Conservation (phyloP, 2,329 filamentous ascomycete genomes). For the Nothophoma quercina region DNA sequence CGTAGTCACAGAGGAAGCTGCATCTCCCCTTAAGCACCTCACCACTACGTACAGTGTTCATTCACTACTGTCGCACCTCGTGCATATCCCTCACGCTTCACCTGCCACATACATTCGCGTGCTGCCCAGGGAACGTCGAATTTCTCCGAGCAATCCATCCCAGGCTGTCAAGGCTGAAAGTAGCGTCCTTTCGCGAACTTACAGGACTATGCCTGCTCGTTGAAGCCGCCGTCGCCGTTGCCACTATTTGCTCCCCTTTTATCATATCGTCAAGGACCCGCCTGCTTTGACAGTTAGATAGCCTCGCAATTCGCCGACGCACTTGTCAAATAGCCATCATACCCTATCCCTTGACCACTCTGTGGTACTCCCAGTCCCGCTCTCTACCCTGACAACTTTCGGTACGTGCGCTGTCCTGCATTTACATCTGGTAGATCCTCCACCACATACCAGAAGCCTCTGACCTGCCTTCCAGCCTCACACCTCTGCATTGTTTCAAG, state of each 20-base stretch:
- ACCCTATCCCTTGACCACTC: slow-evolving; percentile 25
- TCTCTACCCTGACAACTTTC: slow-evolving; percentile 19
- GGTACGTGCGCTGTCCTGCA: slow-evolving; percentile 22
- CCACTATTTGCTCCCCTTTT: slow-evolving; percentile 26
- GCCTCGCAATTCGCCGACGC: slow-evolving; percentile 37
- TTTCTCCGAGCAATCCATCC: slow-evolving; percentile 32
- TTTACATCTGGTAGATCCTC: background rate
- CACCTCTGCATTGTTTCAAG: background rate
- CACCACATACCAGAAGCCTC: slow-evolving; percentile 1
- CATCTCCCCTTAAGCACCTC: slow-evolving; percentile 31
- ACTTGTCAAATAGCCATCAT: slow-evolving; percentile 18
- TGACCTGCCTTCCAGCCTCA: slow-evolving; percentile 3
- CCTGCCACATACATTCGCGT: slow-evolving; percentile 29
- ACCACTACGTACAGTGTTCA: slow-evolving; percentile 25
- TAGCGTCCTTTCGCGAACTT: slow-evolving; percentile 31
- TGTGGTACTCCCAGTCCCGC: slow-evolving; percentile 26
- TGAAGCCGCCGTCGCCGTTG: slow-evolving; percentile 39
- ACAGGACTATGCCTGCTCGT: slow-evolving; percentile 38
- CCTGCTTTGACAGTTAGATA: slow-evolving; percentile 32
- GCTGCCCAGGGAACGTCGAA: slow-evolving; percentile 26
- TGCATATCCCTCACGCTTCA: slow-evolving; percentile 38
- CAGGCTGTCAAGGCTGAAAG: slow-evolving; percentile 23
- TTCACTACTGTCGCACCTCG: slow-evolving; percentile 31
- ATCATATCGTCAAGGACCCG: slow-evolving; percentile 36
- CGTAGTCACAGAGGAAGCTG: slow-evolving; percentile 36